Percentiles rank a stretch among this genome's conserved stretches.
Evolutionary conservation across 176 grass and related monocot genomes (phyloP).

Genomic region (Musa acuminata): DNA sequence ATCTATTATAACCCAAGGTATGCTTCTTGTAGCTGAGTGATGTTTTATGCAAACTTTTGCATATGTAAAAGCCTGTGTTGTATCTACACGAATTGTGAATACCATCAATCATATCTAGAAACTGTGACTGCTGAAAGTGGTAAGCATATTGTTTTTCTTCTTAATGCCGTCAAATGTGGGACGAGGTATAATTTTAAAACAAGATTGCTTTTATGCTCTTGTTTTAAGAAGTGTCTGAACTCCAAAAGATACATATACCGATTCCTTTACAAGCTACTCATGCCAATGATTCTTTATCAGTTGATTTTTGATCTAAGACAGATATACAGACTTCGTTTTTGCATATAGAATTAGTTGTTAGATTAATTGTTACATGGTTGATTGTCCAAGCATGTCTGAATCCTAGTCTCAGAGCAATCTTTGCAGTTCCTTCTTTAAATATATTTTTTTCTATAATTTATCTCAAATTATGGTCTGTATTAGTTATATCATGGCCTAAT

Average conservation of each 20-base stretch:
- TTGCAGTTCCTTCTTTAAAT: background rate
- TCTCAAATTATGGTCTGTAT: no score
- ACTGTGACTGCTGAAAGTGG: no score
- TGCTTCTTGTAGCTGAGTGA: background rate
- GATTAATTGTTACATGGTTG: background rate
- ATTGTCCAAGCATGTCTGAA: background rate
- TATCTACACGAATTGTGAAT: no score
- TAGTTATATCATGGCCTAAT: no score
- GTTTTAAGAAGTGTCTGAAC: background rate
- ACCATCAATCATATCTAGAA: no score
- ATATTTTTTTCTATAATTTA: no score
- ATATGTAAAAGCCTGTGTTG: no score
- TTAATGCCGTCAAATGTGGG: background rate
- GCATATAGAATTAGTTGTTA: background rate
- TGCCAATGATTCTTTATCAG: background rate
- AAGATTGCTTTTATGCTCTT: background rate
- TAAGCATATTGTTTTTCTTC: background rate
- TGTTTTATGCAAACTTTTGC: no score
- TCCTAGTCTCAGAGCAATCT: background rate
- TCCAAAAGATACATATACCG: background rate
- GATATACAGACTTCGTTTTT: background rate
- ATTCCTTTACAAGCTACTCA: background rate
- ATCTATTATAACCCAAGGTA: conserved; percentile 88
- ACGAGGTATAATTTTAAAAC: background rate
- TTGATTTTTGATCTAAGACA: background rate